Evolutionary conservation across 176 grass and related monocot genomes (phyloP), one percentile per base, ranked within the genome.

Genomic region (Guadua angustifolia): DNA sequence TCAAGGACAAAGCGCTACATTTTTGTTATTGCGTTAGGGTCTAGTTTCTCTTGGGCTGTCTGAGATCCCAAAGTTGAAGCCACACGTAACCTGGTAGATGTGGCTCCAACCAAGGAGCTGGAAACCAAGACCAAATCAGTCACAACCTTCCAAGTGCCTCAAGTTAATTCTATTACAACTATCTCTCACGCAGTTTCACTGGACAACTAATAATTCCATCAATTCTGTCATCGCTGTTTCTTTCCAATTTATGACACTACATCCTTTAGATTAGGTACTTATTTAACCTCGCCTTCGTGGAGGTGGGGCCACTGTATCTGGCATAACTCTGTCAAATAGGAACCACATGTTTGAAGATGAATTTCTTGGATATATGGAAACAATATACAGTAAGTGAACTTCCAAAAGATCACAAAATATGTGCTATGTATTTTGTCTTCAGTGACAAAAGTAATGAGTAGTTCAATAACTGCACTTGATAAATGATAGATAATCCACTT

Each of bases 401-500:
- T 66, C 60, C 43, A 49, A 24, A 26, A 79, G 16, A 66, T 21
- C 42, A 79, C 42, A 79, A 79, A 40, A 33, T 55, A 5, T 24
- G 33, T 6, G 7, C n/a, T 69, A 42, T 39, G 21, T 76, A 82
- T 69, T 75, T 43, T 32, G 58, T 32, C 53, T 79, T 45, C 16
- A 21, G 59, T 18, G 13, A 68, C 15, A 45, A 85, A 5, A 85
- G 6, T 42, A 32, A 69, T 35, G 1, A 59, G 62, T 57, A 66
- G 7, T 26, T 86, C 14, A 65, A 8, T 12, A 18, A 74, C 4
- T 59, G 25, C 47, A 78, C 73, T 15, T 25, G 22, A 83, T 32
- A 72, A 72, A 78, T 67, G 39, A 50, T 75, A 73, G 22, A 16
- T 69, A 72, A 49, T 1, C 5, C 58, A 69, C 79, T 63, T 75